Base-by-base conservation (phyloP, 257 asterid species). In the Lycium barbarum region DNA sequence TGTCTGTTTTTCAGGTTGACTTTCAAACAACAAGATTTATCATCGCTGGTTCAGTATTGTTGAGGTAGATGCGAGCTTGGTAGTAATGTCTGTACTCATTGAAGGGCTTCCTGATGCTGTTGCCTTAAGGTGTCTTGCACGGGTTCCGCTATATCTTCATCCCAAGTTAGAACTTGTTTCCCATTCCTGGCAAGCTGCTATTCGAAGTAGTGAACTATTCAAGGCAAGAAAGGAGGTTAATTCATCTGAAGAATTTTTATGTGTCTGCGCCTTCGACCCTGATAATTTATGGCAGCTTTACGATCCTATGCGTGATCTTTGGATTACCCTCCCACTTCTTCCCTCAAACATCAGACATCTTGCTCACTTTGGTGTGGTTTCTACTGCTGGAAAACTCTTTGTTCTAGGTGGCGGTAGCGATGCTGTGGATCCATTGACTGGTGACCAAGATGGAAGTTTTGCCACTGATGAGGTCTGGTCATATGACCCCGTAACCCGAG, bases 21-120 rank as follows among this genome's bases (percentile, higher is more conserved):
- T 7, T 45, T 63, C 84, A 83, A 88, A 89, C 88, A 38, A 76
- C 81, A 88, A 45, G 47, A 35, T 51, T 51, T 72, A 49, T 15
- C 58, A 36, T 18, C 40, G 59, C 35, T 59, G n/a, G 26, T 66
- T 67, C 81, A 47, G 81, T 20, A 51, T 20, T 62, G 47, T 43
- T 79, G 83, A 84, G 53, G 72, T 84, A 86, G 81, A 76, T 86
- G 86, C 90, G 26, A 83, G 85, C 84, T 83, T 87, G 76, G 62
- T 59, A 71, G 87, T 49, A 20, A 95, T 95, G 99, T 92, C 99
- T 86, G 98, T 88, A 88, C 98, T 97, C 74, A 97, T 97, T 51
- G 99, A 97, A 90, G 99, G 99, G 79, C 99, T 97, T 63, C 99
- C 99, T 0, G 99, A 97, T 85, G 98, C 99, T 63, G 98, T 97